These are phyloP conservation scores for Penicillium psychrosexuale DNA, from an alignment of 2,329 filamentous ascomycete species.

Conservation along the genomic window DNA sequence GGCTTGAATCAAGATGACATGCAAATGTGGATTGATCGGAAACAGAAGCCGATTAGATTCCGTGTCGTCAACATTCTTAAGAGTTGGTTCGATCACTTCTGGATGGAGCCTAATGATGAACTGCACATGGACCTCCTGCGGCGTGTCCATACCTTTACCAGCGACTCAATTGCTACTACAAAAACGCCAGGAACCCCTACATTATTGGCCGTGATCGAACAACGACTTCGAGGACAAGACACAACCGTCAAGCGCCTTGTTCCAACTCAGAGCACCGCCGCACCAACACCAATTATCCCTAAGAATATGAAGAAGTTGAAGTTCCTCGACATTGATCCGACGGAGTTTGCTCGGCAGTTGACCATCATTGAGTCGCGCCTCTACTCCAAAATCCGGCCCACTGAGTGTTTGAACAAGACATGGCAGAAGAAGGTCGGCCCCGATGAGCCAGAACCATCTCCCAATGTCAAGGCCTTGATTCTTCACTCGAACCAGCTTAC, in stretches of 20 bases:
- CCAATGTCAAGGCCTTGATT: constrained; percentile 94
- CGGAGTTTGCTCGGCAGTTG: constrained; percentile 94
- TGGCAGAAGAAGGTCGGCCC: constrained; percentile 94
- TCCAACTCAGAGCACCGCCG: constrained; percentile 76
- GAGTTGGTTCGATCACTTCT: constrained; percentile 97
- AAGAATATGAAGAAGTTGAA: constrained; percentile 99
- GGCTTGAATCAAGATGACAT: constrained; percentile 73
- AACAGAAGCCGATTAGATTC: constrained; percentile 94
- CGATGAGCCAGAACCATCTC: constrained; percentile 68
- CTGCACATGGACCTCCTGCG: constrained; percentile 80
- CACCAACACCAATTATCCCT: constrained; percentile 84
- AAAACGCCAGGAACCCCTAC: constrained; percentile 86
- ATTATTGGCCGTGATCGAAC: constrained; percentile 81
- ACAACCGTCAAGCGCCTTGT: constrained; percentile 75
- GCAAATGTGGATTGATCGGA: constrained; percentile 84
- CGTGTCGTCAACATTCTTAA: constrained; percentile 96
- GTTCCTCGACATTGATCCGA: constrained; percentile 93
- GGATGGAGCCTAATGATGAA: constrained; percentile 95
- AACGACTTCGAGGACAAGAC: constrained; percentile 83
- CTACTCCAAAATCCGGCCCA: constrained; percentile 93
- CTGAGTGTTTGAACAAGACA: constrained; percentile 95
- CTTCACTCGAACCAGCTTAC: constrained; percentile 98
- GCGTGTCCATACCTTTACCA: constrained; percentile 85
- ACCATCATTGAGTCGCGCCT: constrained; percentile 94
- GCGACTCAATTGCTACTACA: constrained; percentile 86